A percentile compares a stretch with the other conserved stretches of the same genome.
Evolutionary conservation across 306 rosid species (phyloP).

Genomic region (Cucurbita argyrosperma): DNA sequence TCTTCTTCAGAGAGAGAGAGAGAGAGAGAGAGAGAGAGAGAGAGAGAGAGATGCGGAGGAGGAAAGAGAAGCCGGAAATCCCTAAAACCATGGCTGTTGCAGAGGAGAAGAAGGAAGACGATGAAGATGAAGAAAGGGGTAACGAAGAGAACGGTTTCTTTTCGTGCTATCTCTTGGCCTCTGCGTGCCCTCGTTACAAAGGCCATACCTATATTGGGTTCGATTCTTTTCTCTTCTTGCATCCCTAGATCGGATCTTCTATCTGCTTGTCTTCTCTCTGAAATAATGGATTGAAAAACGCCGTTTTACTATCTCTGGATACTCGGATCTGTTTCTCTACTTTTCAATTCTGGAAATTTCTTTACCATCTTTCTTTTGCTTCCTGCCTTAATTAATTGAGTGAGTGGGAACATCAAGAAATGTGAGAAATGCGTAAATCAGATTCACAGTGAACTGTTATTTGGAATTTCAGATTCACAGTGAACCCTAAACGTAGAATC

Average conservation of each 20-base stretch:
- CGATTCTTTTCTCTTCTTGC: neutral
- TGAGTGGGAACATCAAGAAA: neutral
- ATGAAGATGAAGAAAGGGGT: slow-evolving; percentile 6
- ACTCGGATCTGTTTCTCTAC: neutral
- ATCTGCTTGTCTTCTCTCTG: neutral
- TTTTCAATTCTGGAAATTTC: neutral
- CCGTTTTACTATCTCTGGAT: too few relatives aligned
- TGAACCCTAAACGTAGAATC: slow-evolving; percentile 78
- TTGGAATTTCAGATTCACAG: slow-evolving; percentile 57
- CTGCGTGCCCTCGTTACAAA: slow-evolving; percentile 75
- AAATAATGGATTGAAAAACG: too few relatives aligned
- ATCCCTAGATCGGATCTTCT: neutral
- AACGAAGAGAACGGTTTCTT: slow-evolving; percentile 37
- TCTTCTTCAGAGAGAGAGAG: neutral
- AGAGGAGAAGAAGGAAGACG: slow-evolving; percentile 11
- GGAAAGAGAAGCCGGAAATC: slow-evolving; percentile 20
- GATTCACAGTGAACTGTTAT: neutral
- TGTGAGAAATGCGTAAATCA: neutral
- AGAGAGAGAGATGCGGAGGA: slow-evolving; percentile 26
- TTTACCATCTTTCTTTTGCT: neutral
- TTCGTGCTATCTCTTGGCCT: slow-evolving; percentile 67
- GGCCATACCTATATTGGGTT: slow-evolving; percentile 93
- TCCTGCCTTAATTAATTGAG: too few relatives aligned
- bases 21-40: slow-evolving; percentile 14
- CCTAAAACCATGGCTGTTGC: slow-evolving; percentile 19